Percentiles rank a stretch among this genome's conserved stretches.
Evolutionary conservation across 768 basidiomycete genomes (phyloP).

Genomic region (Tricholoma flavovirens): DNA sequence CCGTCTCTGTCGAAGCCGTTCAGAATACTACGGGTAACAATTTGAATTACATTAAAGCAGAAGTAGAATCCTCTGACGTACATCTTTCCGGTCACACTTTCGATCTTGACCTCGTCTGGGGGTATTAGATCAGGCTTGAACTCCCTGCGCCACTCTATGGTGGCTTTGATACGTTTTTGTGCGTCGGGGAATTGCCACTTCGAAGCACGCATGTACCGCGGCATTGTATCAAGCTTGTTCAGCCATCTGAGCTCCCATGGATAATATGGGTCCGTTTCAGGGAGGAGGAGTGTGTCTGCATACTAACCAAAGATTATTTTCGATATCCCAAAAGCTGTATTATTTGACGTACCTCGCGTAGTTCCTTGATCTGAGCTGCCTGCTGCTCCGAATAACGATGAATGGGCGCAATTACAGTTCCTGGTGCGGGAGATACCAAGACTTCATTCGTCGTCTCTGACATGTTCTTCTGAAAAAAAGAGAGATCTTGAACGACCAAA

Average conservation of each 20-base stretch:
- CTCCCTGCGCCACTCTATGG: conserved; percentile 80
- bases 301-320: conserved; percentile 40
- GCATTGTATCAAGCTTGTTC: conserved; percentile 55
- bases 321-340: background rate
- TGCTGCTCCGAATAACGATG: conserved; percentile 63
- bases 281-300: conserved; percentile 56
- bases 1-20: conserved; percentile 85
- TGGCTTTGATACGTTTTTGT: conserved; percentile 70
- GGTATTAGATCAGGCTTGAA: conserved; percentile 80
- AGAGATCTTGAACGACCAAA: background rate
- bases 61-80: conserved; percentile 28
- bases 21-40: conserved; percentile 46
- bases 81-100: conserved; percentile 88
- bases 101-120: conserved; percentile 74
- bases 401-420: conserved; percentile 47
- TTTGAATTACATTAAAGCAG: background rate
- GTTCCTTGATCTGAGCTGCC: conserved; percentile 46
- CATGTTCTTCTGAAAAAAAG: conserved; percentile 12
- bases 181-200: conserved; percentile 80
- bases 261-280: conserved; percentile 63
- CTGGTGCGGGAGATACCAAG: conserved; percentile 50
- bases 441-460: conserved; percentile 31
- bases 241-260: conserved; percentile 80
- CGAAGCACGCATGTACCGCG: conserved; percentile 79
- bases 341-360: conserved; percentile 49